These are phyloP conservation scores for Colletotrichum aenigma DNA, from an alignment of 2,329 filamentous ascomycete genomes.

Conservation along the genomic window DNA sequence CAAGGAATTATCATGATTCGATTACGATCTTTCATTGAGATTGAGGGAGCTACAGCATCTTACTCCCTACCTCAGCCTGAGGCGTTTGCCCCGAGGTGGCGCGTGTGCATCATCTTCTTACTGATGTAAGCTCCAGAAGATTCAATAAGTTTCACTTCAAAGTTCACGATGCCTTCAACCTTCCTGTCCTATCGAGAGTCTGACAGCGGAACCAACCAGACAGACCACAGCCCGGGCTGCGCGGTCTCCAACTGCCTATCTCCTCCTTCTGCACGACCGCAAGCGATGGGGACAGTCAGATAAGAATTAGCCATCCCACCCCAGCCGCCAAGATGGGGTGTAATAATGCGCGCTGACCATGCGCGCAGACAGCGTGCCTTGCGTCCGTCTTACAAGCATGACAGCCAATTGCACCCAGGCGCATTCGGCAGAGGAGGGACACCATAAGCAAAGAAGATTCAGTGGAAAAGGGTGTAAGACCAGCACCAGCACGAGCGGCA, in stretches of 20 bases:
- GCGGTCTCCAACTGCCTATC: not conserved
- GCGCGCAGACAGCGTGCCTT: not conserved
- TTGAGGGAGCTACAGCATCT: not conserved
- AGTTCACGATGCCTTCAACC: not conserved
- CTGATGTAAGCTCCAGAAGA: not conserved
- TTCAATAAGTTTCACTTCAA: not conserved
- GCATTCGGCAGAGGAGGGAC: not conserved
- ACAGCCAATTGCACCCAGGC: not conserved
- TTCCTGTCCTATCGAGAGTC: not conserved
- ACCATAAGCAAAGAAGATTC: not conserved
- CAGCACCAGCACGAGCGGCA: not conserved
- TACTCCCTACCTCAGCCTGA: not conserved
- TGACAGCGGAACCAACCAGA: not conserved
- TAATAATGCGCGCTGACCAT: not conserved
- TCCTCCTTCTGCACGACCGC: not conserved
- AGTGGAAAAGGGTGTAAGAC: not conserved
- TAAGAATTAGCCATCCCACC: not conserved
- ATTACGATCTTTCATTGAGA: fast-evolving
- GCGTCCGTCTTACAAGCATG: not conserved
- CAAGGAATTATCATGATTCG: not conserved
- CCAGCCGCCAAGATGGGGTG: not conserved
- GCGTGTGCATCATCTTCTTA: fast-evolving
- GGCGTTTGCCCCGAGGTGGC: fast-evolving
- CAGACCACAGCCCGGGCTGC: too few relatives aligned
- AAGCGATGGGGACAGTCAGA: not conserved